phyloP scores from a whole-genome alignment of 2,329 filamentous ascomycete genomes.

The Chalaropsis ovoidea region DNA sequence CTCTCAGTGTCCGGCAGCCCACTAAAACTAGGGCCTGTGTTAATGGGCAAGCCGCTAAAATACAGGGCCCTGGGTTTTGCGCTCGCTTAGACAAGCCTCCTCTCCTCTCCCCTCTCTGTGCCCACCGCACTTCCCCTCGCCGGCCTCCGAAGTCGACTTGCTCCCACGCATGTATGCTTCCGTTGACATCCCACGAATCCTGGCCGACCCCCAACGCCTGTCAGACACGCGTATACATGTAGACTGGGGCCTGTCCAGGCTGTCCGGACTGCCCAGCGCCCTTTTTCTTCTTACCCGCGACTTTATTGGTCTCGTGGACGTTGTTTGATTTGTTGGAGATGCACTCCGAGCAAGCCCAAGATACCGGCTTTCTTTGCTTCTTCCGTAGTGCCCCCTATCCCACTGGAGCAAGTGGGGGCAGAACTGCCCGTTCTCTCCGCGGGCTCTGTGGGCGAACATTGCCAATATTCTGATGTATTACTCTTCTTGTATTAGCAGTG shows the following conservation, averaged over 20 bases:
- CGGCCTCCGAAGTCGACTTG: neutral
- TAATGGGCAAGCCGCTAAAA: no score
- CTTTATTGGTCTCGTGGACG: neutral
- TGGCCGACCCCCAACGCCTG: neutral
- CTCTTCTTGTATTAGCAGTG: neutral
- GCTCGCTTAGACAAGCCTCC: neutral
- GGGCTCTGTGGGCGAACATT: neutral
- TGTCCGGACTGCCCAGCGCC: neutral
- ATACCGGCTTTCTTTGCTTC: neutral
- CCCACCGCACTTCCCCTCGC: no score
- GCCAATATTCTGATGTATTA: neutral
- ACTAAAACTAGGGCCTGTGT: no score
- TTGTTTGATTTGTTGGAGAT: neutral
- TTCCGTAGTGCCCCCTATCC: neutral
- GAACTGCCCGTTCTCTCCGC: neutral
- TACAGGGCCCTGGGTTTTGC: no score
- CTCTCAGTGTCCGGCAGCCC: no score
- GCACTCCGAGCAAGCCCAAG: neutral
- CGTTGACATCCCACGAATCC: neutral
- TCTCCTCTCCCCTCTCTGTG: neutral
- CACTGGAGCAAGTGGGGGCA: neutral
- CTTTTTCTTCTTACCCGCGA: neutral
- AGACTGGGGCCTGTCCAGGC: neutral
- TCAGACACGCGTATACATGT: neutral
- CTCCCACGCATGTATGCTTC: slow-evolving; percentile 6